Base-by-base conservation (phyloP, 495 filamentous ascomycete species). In the Podospora didyma region DNA sequence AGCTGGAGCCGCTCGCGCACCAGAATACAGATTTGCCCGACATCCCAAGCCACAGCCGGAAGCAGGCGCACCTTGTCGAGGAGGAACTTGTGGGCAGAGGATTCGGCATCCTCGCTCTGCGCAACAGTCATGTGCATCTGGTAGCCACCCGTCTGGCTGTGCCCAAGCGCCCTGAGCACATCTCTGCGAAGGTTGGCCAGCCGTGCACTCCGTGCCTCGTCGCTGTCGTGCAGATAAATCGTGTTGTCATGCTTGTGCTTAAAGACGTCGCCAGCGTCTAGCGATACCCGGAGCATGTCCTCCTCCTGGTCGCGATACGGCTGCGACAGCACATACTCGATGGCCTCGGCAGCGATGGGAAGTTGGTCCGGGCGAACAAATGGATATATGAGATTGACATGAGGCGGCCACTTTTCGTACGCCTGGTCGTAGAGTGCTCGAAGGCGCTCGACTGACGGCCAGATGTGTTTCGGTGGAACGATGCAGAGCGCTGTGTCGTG, bases 361-460 rank as follows among this genome's bases (percentile, higher is more conserved):
- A 74, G 49, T 20, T 49, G 14, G 2, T 66, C 54, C 23, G 62
- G 58, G 3, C 67, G 62, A 3, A 82, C 79, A 56, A 84, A 86
- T 10, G 83, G 83, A 57, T 86, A 85, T 2, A 83, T 60, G 28
- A 86, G 58, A 55, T 85, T 86, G 58, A 85, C 56, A 57, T 86
- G 83, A 6, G 82, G 79, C 2, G 82, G 81, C 83, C 83, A 85
- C 70, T 74, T 80, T 26, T 64, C 68, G 60, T 78, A 79, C 2
- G 73, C 74, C 48, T 79, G 79, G 63, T 85, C 83, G 67, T 84
- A 79, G 28, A 80, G 65, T 7, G 69, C 71, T 20, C 82, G 73
- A 7, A 86, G 69, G 23, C 69, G 59, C 56, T 84, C 74, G 19
- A 82, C 46, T 4, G 66, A 44, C 3, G 64, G 56, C 66, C 76